Conservation (phyloP, 768 basidiomycete genomes). For the Sistotremastrum suecicum region DNA sequence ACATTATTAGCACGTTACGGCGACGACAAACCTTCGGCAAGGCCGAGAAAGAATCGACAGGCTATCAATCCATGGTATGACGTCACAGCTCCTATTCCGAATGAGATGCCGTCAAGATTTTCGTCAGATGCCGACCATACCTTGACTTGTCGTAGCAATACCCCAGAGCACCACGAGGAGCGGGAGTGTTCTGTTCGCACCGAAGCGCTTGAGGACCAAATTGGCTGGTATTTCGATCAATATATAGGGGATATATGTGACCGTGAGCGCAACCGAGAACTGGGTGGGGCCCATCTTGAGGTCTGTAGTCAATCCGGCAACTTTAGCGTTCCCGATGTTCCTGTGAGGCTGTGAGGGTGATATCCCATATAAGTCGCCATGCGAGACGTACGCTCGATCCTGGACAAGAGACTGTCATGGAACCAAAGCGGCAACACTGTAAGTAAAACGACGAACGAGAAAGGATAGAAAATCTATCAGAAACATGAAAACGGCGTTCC, state of each 20-base stretch:
- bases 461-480: no score
- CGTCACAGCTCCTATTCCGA: conserved; percentile 26
- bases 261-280: conserved; percentile 14
- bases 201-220: conserved; percentile 23
- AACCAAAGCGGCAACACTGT: no score
- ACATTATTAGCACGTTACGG: conserved; percentile 12
- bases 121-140: conserved; percentile 13
- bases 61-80: conserved; percentile 40
- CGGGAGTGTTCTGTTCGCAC: conserved; percentile 49
- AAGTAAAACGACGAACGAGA: no score
- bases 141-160: conserved; percentile 47
- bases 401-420: no score
- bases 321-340: conserved; percentile 14
- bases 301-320: conserved; percentile 19
- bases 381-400: no score
- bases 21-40: conserved; percentile 44
- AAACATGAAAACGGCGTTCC: no score
- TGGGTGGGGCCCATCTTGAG: conserved; percentile 17
- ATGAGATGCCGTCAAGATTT: neutral
- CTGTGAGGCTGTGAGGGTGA: no score
- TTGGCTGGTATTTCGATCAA: conserved; percentile 15
- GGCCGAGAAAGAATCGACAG: conserved; percentile 35
- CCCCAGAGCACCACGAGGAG: conserved; percentile 55
- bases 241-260: conserved; percentile 15
- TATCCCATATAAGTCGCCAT: no score